Percentiles rank a stretch among this genome's conserved stretches.
Conservation (phyloP, 176 grass and related monocot species). For the Carex parvula region DNA sequence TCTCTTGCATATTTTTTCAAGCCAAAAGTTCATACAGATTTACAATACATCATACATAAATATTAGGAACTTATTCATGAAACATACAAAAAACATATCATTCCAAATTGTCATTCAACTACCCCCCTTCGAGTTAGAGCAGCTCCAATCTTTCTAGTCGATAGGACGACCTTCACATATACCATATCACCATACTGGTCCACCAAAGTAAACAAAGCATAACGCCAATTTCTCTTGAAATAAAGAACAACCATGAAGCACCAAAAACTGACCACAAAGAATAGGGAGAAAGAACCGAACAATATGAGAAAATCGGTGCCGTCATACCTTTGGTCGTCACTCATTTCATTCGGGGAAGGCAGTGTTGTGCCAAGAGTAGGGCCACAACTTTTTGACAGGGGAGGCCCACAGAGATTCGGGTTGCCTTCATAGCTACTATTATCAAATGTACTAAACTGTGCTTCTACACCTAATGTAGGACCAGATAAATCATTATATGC, state of each 20-base stretch:
- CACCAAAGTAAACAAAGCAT: not conserved
- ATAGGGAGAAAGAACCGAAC: not conserved
- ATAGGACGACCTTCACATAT: not conserved
- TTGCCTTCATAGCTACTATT: constrained; percentile 20
- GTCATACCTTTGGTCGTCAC: not conserved
- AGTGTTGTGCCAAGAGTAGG: not conserved
- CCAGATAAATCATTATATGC: constrained; percentile 38
- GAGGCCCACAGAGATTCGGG: constrained; percentile 1
- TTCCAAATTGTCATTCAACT: not conserved
- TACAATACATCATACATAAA: not conserved
- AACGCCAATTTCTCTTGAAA: not conserved
- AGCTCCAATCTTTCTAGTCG: not conserved
- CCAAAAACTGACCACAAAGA: constrained; percentile 9
- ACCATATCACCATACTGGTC: not conserved
- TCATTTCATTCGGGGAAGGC: not conserved
- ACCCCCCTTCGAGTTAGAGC: not conserved
- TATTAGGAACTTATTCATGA: not conserved
- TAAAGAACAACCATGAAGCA: not conserved
- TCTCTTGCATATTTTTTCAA: not conserved
- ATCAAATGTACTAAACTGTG: constrained; percentile 18
- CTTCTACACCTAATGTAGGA: constrained; percentile 8
- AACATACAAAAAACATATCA: not conserved
- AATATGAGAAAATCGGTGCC: not conserved
- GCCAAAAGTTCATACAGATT: too few relatives aligned
- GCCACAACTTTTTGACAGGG: not conserved